A percentile compares a stretch with the other conserved stretches of the same genome.
Conservation (phyloP, 768 basidiomycete genomes). For the Auriscalpium vulgare region DNA sequence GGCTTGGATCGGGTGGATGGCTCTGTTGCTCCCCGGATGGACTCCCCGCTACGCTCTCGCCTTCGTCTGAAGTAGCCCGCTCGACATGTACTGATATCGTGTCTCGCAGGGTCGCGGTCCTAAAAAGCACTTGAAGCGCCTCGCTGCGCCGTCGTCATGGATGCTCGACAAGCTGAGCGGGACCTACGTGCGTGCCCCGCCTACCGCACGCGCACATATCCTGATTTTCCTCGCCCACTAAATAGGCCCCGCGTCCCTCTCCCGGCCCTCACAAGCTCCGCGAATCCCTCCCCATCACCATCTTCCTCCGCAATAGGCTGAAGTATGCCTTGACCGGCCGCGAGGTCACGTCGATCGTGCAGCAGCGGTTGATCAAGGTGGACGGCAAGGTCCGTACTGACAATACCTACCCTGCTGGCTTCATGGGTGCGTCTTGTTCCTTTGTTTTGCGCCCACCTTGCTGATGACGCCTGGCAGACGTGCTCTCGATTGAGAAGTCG, state of each 20-base stretch:
- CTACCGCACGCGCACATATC: not conserved
- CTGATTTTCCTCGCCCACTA: not conserved
- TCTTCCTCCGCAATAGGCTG: slow-evolving; percentile 98
- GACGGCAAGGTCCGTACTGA: slow-evolving; percentile 99
- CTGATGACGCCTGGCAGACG: slow-evolving; percentile 46
- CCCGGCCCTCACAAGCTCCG: slow-evolving; percentile 99
- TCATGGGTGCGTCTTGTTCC: slow-evolving; percentile 66
- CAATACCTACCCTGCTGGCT: slow-evolving; percentile 92
- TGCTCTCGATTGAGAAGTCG: slow-evolving; percentile 95
- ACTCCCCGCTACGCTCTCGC: slow-evolving; percentile 6
- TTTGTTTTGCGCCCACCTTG: not conserved
- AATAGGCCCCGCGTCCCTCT: slow-evolving; percentile 88
- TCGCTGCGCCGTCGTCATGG: slow-evolving; percentile 97
- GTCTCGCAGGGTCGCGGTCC: slow-evolving; percentile 83
- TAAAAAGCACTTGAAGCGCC: slow-evolving; percentile 98
- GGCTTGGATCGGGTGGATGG: slow-evolving; percentile 20
- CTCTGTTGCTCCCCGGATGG: slow-evolving; percentile 5
- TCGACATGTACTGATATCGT: slow-evolving; percentile 13
- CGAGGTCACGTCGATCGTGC: slow-evolving; percentile 92
- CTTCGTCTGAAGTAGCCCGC: not conserved
- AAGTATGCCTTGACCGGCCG: slow-evolving; percentile 97
- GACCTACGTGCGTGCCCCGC: slow-evolving; percentile 65
- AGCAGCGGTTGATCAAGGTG: slow-evolving; percentile 96
- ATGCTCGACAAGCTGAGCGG: slow-evolving; percentile 99
- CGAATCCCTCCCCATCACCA: slow-evolving; percentile 92